Evolutionary conservation across 495 filamentous ascomycete species (phyloP), one percentile per base, ranked within the genome.

Genomic region (Tuber indicum): DNA sequence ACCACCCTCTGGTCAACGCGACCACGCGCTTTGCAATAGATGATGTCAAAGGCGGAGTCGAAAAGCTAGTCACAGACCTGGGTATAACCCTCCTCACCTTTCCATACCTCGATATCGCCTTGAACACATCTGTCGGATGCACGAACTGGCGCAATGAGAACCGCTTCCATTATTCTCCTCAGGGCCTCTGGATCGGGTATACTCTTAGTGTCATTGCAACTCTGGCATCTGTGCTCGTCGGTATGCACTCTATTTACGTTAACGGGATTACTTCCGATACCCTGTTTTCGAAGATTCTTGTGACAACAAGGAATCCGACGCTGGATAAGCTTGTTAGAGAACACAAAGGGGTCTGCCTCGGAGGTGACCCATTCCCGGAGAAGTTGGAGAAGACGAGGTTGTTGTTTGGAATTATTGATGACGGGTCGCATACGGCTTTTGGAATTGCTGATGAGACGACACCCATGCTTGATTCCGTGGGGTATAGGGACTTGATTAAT

Each of bases 301-400:
- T 73, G 32, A 79, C 77, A 12, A 80, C 74, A 7, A 36, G 79
- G 45, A 80, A 79, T 45, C 58, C 58, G 17, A 80, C 74, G 58
- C 46, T 80, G 2, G 79, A 80, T 76, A n/a, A 12, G 21, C 23
- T 74, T 43, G 32, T 72, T 0, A 32, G 14, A 12, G n/a, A 62
- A 16, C 3, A 32, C 52, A 3, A 62, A 41, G 71, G 77, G 12
- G 73, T 43, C 2, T 75, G 79, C 43, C 36, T 80, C 19, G 77
- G 77, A 0, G 81, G 83, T 17, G 80, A 84, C 44, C 84, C 83
- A 4, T 82, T 85, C 42, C 83, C 83, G 16, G 76, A 77, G 71
- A 77, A 78, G 17, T 36, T 85, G 71, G 75, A 73, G 72, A 75
- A 78, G 47, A 76, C 83, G 70, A 84, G 77, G 66, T 74, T 85